Evolutionary conservation across 345 rosid species (phyloP).

Genomic region (Lepidium africanum): DNA sequence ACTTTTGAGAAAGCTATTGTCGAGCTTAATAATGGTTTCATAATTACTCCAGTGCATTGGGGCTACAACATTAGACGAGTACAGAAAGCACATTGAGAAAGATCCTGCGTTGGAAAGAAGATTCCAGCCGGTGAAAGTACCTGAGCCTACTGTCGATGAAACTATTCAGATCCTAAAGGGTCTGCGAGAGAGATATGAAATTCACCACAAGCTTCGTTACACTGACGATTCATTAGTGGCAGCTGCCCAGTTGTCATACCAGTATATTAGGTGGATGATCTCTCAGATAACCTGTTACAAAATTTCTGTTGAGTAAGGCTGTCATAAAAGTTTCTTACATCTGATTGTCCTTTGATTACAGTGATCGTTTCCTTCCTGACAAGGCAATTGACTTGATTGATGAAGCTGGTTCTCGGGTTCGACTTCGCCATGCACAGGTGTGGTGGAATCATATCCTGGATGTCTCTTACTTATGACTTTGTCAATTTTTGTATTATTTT

Average conservation of each 20-base stretch:
- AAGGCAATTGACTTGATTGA: conserved; percentile 69
- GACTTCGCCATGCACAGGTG: conserved; percentile 44
- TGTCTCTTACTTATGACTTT: background rate
- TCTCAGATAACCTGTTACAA: background rate
- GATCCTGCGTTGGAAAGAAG: conserved; percentile 98
- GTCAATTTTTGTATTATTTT: background rate
- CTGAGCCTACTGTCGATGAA: conserved; percentile 93
- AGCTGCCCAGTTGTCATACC: conserved; percentile 40
- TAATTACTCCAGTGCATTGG: conserved; percentile 75
- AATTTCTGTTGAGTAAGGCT: background rate
- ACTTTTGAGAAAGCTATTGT: background rate
- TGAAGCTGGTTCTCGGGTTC: conserved; percentile 67
- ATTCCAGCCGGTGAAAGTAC: conserved; percentile 97
- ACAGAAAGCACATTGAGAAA: conserved; percentile 94
- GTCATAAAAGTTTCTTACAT: background rate
- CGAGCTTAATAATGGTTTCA: background rate
- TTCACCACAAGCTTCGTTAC: conserved; percentile 33
- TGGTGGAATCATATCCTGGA: background rate
- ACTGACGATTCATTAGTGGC: conserved; percentile 33
- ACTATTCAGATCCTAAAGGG: conserved; percentile 59
- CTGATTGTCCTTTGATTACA: conserved; percentile 5
- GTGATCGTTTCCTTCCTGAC: conserved; percentile 65
- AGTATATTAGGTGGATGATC: conserved; percentile 33
- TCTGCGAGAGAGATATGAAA: conserved; percentile 65
- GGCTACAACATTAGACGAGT: conserved; percentile 92